Percentiles rank a stretch among this genome's conserved stretches.
phyloP scores from a whole-genome alignment of 192 early-diverging fungal species.

The Tieghemiomyces parasiticus region DNA sequence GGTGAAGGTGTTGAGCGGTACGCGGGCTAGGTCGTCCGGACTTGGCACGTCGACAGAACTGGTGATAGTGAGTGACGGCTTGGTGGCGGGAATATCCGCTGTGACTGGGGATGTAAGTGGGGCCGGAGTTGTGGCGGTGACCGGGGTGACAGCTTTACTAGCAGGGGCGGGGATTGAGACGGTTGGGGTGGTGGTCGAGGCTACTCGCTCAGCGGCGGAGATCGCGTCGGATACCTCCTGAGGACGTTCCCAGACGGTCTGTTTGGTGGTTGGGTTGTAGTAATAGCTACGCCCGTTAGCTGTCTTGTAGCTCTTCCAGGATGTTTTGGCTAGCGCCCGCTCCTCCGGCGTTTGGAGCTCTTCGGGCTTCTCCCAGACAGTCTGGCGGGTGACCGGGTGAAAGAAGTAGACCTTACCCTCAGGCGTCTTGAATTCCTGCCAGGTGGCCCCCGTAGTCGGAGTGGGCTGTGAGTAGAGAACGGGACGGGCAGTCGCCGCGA shows the following conservation, averaged over 20 bases:
- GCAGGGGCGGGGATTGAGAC: conserved; percentile 13
- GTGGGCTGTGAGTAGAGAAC: conserved; percentile 2
- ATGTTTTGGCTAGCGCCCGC: conserved; percentile 27
- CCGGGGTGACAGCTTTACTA: conserved; percentile 16
- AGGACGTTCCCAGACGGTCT: conserved; percentile 80
- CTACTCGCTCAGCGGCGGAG: conserved; percentile 7
- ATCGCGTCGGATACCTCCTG: conserved; percentile 27
- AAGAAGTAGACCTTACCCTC: conserved; percentile 81
- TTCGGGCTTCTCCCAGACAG: conserved; percentile 90
- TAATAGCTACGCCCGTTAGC: conserved; percentile 75
- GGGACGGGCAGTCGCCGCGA: too few relatives aligned
- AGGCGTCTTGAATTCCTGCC: conserved; percentile 63
- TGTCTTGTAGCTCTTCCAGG: conserved; percentile 78
- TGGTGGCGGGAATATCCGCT: not conserved
- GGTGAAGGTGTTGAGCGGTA: conserved; percentile 37
- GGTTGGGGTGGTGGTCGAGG: not conserved
- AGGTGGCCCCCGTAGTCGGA: conserved; percentile 22
- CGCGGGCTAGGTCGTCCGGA: conserved; percentile 11
- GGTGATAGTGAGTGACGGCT: not conserved
- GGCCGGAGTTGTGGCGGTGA: conserved; percentile 7
- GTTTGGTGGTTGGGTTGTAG: conserved; percentile 57
- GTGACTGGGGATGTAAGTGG: conserved; percentile 10
- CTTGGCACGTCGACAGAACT: not conserved
- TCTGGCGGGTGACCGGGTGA: conserved; percentile 59
- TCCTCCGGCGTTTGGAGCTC: conserved; percentile 71